A percentile compares a stretch with the other conserved stretches of the same genome.
Evolutionary conservation across 495 filamentous ascomycete genomes (phyloP).

Genomic region (Cercophora sp.): DNA sequence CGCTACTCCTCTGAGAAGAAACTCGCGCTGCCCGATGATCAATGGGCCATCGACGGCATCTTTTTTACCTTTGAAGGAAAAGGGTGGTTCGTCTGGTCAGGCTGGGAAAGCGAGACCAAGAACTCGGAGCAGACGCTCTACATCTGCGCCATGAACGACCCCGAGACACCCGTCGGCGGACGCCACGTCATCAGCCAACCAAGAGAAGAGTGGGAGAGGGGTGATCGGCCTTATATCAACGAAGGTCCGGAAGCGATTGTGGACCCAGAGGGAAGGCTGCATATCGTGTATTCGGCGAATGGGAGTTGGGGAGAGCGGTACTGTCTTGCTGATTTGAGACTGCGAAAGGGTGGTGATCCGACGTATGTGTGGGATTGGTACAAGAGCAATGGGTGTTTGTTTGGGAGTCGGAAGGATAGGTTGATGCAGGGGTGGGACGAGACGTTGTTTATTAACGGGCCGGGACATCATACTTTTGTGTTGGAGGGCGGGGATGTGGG

Average conservation of each 20-base stretch:
- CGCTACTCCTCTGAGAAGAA: slow-evolving; percentile 4
- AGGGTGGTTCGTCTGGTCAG: slow-evolving; percentile 15
- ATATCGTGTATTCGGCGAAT: slow-evolving; percentile 15
- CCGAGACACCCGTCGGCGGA: background rate
- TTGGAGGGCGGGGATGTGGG: slow-evolving; percentile 8
- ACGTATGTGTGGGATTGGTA: slow-evolving; percentile 17
- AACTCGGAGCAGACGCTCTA: slow-evolving; percentile 12
- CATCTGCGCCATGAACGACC: slow-evolving; percentile 12
- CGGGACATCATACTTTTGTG: slow-evolving; percentile 15
- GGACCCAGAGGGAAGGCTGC: slow-evolving; percentile 10
- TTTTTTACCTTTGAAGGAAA: slow-evolving; percentile 3
- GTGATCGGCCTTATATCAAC: slow-evolving; percentile 4
- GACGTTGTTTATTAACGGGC: slow-evolving; percentile 10
- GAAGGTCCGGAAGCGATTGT: slow-evolving; percentile 13
- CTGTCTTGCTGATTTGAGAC: slow-evolving; percentile 14
- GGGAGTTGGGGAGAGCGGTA: slow-evolving; percentile 13
- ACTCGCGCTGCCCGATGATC: slow-evolving; percentile 10
- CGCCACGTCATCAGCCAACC: slow-evolving; percentile 10
- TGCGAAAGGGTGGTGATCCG: slow-evolving; percentile 12
- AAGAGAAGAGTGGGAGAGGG: slow-evolving; percentile 12
- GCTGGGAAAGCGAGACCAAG: slow-evolving; percentile 10
- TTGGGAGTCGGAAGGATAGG: slow-evolving; percentile 11
- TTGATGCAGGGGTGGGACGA: slow-evolving; percentile 17
- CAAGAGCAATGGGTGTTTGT: slow-evolving; percentile 15
- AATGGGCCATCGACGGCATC: slow-evolving; percentile 15